Conservation (phyloP, 345 rosid genomes). For the Eucalyptus tenuipes region DNA sequence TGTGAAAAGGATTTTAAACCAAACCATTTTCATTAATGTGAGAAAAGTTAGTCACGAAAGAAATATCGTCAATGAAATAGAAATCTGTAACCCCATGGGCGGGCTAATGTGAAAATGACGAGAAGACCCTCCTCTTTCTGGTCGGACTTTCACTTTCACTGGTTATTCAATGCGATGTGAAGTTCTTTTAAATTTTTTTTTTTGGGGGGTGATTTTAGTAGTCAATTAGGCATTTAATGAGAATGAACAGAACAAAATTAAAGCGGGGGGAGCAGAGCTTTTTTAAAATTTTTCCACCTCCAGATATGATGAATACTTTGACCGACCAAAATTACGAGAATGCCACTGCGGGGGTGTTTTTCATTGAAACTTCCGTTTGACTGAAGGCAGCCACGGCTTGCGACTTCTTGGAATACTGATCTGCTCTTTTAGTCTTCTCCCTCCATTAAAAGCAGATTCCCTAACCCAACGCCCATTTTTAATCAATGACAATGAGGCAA, state of each 20-base stretch:
- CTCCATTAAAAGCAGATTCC: neutral
- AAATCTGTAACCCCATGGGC: neutral
- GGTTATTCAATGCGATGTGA: neutral
- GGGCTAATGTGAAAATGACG: neutral
- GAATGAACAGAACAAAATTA: slow-evolving; percentile 21
- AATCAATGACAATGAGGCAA: neutral
- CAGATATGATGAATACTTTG: slow-evolving; percentile 41
- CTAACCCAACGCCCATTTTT: neutral
- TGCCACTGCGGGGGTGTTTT: neutral
- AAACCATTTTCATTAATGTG: neutral
- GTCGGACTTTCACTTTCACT: neutral
- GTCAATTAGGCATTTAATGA: slow-evolving; percentile 2
- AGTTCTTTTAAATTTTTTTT: neutral
- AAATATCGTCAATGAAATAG: neutral
- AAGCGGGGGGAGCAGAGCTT: slow-evolving; percentile 27
- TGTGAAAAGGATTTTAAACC: neutral
- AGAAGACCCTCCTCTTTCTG: neutral
- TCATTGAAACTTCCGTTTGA: neutral
- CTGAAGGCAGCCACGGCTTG: neutral
- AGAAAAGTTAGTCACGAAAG: neutral
- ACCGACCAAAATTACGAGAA: slow-evolving; percentile 6
- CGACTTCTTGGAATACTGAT: neutral
- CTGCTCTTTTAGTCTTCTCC: too few species aligned
- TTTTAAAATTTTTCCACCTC: slow-evolving; percentile 1
- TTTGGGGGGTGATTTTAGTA: neutral